These are phyloP conservation scores for Xerocomus cyaneibrunnescens DNA, from an alignment of 1,284 basidiomycete species.

Conservation along the genomic window DNA sequence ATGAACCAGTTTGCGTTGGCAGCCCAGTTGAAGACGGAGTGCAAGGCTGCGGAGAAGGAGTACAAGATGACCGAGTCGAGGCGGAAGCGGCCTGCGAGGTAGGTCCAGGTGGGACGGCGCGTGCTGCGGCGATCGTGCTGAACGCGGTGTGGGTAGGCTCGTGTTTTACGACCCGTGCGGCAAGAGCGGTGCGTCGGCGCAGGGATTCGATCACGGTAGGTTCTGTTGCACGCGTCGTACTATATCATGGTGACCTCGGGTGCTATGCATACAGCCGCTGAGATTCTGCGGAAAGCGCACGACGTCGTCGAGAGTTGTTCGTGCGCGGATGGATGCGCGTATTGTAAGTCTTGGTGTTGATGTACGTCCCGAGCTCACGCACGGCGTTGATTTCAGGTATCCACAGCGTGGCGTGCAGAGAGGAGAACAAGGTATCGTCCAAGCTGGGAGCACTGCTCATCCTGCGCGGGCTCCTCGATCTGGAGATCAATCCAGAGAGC, in stretches of 20 bases:
- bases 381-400: conserved; percentile 48
- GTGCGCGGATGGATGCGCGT: conserved; percentile 71
- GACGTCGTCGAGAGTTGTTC: conserved; percentile 64
- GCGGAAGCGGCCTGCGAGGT: conserved; percentile 80
- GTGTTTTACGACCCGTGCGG: conserved; percentile 82
- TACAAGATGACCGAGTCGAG: conserved; percentile 57
- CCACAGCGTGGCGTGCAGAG: conserved; percentile 59
- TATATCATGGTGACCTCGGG: background rate
- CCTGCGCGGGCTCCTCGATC: conserved; percentile 58
- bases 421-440: conserved; percentile 65
- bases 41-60: conserved; percentile 81
- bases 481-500: conserved; percentile 49
- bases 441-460: conserved; percentile 74
- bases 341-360: conserved; percentile 51
- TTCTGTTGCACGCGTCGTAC: background rate
- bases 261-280: conserved; percentile 16
- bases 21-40: conserved; percentile 80
- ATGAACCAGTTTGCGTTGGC: conserved; percentile 76
- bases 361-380: background rate
- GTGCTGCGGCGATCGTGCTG: background rate
- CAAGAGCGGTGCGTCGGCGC: conserved; percentile 70
- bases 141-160: conserved; percentile 47
- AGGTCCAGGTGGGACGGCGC: conserved; percentile 42
- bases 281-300: conserved; percentile 64
- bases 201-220: conserved; percentile 82